Conservation (phyloP, 495 filamentous ascomycete genomes). For the Baudoinia panamericana region DNA sequence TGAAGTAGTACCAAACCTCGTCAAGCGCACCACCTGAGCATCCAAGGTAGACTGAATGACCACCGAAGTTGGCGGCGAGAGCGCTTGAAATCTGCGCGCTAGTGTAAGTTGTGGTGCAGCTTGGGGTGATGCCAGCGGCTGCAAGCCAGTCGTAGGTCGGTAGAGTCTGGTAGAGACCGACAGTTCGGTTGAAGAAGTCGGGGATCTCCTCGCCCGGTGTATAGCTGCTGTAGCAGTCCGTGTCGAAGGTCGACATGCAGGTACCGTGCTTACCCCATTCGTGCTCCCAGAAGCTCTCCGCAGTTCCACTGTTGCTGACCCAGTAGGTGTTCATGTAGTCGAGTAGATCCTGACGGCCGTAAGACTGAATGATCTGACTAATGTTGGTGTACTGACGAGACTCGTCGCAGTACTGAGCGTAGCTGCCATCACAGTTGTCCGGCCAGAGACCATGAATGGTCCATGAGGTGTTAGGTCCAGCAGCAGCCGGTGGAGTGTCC, state of each 20-base stretch:
- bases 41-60: slow-evolving; percentile 54
- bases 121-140: slow-evolving; percentile 51
- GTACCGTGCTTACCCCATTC: slow-evolving; percentile 78
- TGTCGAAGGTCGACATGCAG: slow-evolving; percentile 56
- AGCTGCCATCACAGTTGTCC: slow-evolving; percentile 71
- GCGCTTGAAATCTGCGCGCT: slow-evolving; percentile 47
- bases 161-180: slow-evolving; percentile 47
- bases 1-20: slow-evolving; percentile 76
- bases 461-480: slow-evolving; percentile 66
- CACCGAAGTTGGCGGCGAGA: slow-evolving; percentile 45
- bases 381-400: slow-evolving; percentile 61
- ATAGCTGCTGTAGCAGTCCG: slow-evolving; percentile 60
- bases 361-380: slow-evolving; percentile 46
- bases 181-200: slow-evolving; percentile 48
- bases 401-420: slow-evolving; percentile 56
- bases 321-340: slow-evolving; percentile 67
- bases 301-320: slow-evolving; percentile 53
- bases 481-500: slow-evolving; percentile 58
- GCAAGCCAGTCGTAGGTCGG: slow-evolving; percentile 43
- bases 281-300: slow-evolving; percentile 64
- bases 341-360: slow-evolving; percentile 49
- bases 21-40: slow-evolving; percentile 49
- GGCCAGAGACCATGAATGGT: slow-evolving; percentile 88
- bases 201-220: slow-evolving; percentile 42
- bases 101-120: slow-evolving; percentile 47